Evolutionary conservation across 306 rosid genomes (phyloP).

Genomic region (Acmispon strigosus): DNA sequence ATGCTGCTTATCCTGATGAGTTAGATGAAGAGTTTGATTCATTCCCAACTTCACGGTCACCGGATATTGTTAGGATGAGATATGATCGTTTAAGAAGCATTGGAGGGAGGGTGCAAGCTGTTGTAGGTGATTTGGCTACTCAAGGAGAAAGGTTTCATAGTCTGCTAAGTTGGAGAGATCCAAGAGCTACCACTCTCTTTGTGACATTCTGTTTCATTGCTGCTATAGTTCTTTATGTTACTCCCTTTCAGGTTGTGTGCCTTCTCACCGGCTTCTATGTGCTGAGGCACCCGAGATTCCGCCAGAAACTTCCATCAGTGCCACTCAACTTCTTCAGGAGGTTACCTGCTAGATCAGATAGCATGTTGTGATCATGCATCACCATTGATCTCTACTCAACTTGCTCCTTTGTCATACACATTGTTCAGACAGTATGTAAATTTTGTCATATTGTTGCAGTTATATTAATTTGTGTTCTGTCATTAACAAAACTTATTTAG

Average conservation of each 20-base stretch:
- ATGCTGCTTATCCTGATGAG: constrained; percentile 76
- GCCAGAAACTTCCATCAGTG: constrained; percentile 66
- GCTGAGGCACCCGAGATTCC: constrained; percentile 76
- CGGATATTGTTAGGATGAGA: constrained; percentile 66
- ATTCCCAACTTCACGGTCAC: constrained; percentile 60
- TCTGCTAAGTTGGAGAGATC: constrained; percentile 88
- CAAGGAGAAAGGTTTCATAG: constrained; percentile 88
- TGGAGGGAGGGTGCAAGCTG: constrained; percentile 82
- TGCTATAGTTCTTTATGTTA: constrained; percentile 68
- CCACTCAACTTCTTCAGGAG: constrained; percentile 83
- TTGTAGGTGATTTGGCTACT: constrained; percentile 79
- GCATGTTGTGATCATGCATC: constrained; percentile 44
- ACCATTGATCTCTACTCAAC: not conserved
- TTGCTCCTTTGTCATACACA: not conserved
- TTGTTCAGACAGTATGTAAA: no score
- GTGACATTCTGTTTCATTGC: constrained; percentile 58
- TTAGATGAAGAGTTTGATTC: constrained; percentile 81
- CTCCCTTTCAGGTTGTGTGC: constrained; percentile 71
- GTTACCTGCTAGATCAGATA: constrained; percentile 85
- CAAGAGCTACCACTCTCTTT: constrained; percentile 73
- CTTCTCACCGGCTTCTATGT: constrained; percentile 58
- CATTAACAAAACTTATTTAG: no score
- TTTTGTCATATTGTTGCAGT: no score
- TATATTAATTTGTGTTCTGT: no score
- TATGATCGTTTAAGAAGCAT: constrained; percentile 80